Evolutionary conservation across 306 rosid genomes (phyloP), one percentile per base, ranked within the genome.

Genomic region (Dalbergia oliveri): DNA sequence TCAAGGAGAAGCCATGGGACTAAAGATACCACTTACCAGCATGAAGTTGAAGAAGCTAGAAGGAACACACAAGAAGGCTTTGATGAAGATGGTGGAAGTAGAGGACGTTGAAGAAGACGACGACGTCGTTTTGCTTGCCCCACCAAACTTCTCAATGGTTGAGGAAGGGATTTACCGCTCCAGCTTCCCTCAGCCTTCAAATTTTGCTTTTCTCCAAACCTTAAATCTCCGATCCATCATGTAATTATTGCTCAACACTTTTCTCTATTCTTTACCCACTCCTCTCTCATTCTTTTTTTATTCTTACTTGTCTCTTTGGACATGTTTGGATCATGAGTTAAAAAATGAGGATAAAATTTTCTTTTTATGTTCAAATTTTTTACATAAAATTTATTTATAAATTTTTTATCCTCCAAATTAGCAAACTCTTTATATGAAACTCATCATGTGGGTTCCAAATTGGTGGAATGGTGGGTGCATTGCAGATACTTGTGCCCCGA

Each of bases 91-190:
- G 50, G 34, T 12, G 15, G 37, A 0, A 33, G 53, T 7, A 51
- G n/a, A 18, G 41, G 44, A 33, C 0, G 34, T 0, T 5, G 77
- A 56, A 0, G 66, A 44, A 35, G 84, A 35, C 0, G 6, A 39
- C 81, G 75, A 76, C 80, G 79, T n/a, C 63, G 54, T 79, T 64
- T 68, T 91, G 82, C 57, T 84, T 77, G 90, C 90, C 26, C 97
- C 97, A 12, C 4, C 69, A 1, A 93, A 93, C 79, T 93, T 93
- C 86, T 93, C 94, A 4, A 89, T 86, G 90, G 97, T 93, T 2
- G 97, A 93, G 21, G 94, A 93, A 21, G 85, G 82, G 84, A 89
- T 93, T 93, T 93, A 82, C 54, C 90, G 97, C 72, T 91, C 97
- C 70, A 86, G 97, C 5, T 88, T 89, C 57, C 97, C 97, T 72